Percentiles rank a stretch among this genome's conserved stretches.
phyloP scores from a whole-genome alignment of 208 protist genomes.

The Blechomonas ayalai region DNA sequence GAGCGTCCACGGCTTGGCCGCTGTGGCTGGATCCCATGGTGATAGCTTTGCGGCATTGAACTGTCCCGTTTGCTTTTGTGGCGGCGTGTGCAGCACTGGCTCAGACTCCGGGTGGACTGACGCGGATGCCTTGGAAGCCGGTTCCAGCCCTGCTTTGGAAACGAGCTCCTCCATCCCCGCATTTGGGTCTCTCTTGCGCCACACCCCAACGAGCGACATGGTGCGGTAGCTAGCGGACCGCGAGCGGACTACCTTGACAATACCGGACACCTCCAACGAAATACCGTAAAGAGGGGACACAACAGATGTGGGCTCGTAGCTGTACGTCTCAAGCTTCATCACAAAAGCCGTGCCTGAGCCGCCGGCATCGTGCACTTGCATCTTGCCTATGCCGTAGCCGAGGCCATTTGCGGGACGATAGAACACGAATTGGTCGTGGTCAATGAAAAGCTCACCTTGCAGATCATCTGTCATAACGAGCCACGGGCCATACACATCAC shows the following conservation, averaged over 20 bases:
- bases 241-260: conserved; percentile 60
- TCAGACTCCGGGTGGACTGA: neutral
- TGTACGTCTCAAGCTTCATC: conserved; percentile 67
- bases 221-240: conserved; percentile 55
- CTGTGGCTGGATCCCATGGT: conserved; percentile 31
- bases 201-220: conserved; percentile 69
- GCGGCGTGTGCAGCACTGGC: neutral
- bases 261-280: conserved; percentile 42
- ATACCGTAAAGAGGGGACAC: conserved; percentile 31
- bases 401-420: conserved; percentile 80
- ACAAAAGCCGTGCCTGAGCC: conserved; percentile 51
- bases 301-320: conserved; percentile 45
- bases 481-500: conserved; percentile 80
- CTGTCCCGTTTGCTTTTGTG: conserved; percentile 13
- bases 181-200: conserved; percentile 35
- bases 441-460: conserved; percentile 84
- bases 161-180: neutral
- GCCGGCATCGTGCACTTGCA: conserved; percentile 36
- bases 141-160: too few relatives aligned
- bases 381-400: conserved; percentile 75
- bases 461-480: conserved; percentile 82
- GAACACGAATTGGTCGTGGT: conserved; percentile 76
- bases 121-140: too few relatives aligned
- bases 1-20: conserved; percentile 38
- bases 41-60: conserved; percentile 85